These are phyloP conservation scores for Ogataea salicorniae DNA, from an alignment of 805 yeast species.

Conservation along the genomic window DNA sequence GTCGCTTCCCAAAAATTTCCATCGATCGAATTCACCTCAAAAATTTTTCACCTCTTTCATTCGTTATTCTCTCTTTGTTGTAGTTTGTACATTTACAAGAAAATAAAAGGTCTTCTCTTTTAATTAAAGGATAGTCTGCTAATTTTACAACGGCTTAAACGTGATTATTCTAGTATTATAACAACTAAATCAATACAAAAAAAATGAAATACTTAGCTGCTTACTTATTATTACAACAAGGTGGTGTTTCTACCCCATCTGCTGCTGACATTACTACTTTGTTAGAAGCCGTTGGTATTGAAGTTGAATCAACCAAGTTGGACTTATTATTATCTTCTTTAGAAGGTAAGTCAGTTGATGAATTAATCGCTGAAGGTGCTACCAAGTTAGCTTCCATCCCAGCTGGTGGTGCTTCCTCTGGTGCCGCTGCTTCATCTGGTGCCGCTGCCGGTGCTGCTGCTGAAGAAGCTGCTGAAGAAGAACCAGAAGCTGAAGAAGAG, in stretches of 20 bases:
- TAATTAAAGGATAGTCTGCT: conserved; percentile 78
- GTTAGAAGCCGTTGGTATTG: conserved; percentile 93
- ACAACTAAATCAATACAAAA: conserved; percentile 8
- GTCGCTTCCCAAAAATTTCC: too few species aligned
- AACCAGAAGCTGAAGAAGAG: conserved; percentile 51
- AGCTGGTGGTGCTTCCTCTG: conserved; percentile 94
- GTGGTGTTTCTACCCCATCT: conserved; percentile 93
- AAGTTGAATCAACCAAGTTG: conserved; percentile 86
- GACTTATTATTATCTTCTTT: conserved; percentile 74
- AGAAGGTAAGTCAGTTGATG: conserved; percentile 89
- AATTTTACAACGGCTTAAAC: conserved; percentile 51
- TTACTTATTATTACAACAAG: conserved; percentile 95
- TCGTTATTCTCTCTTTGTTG: background rate
- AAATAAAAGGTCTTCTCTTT: background rate
- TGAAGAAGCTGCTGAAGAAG: conserved; percentile 68
- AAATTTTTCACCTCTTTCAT: background rate
- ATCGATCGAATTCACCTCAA: background rate
- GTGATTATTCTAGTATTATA: conserved; percentile 58
- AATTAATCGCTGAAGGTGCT: conserved; percentile 91
- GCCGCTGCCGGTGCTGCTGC: conserved; percentile 68
- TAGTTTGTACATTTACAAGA: background rate
- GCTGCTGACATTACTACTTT: conserved; percentile 86
- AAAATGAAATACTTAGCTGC: conserved; percentile 97
- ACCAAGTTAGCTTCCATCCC: conserved; percentile 96
- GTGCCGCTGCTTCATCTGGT: conserved; percentile 66